These are phyloP conservation scores for Nitzschia inconspicua DNA, from an alignment of 108 stramenopile species.

Conservation along the genomic window DNA sequence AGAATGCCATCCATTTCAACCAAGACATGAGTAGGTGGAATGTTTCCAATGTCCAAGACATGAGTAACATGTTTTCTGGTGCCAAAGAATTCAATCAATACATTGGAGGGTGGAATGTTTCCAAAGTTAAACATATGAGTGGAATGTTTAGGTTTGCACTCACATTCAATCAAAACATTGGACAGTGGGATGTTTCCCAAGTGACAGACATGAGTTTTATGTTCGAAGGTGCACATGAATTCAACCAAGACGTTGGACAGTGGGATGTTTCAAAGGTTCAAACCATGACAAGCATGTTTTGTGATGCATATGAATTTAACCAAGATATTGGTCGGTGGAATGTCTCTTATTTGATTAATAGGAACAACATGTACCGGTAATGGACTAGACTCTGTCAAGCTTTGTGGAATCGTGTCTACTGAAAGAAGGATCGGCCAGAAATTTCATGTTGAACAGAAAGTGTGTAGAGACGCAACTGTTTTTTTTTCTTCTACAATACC, in stretches of 20 bases:
- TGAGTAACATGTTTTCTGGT: too few relatives aligned
- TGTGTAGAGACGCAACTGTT: too few relatives aligned
- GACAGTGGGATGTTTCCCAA: conserved; percentile 18
- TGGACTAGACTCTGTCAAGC: too few relatives aligned
- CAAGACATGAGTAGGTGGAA: conserved; percentile 21
- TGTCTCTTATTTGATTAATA: too few relatives aligned
- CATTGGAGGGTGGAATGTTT: conserved; percentile 11
- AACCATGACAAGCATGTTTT: not conserved
- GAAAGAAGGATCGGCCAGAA: too few relatives aligned
- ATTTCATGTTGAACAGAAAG: too few relatives aligned
- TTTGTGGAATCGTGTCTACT: too few relatives aligned
- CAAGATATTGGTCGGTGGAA: conserved; percentile 30
- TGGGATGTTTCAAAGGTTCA: conserved; percentile 1
- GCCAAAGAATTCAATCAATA: too few relatives aligned
- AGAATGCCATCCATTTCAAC: conserved; percentile 19
- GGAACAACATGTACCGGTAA: too few relatives aligned
- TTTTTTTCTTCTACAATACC: too few relatives aligned
- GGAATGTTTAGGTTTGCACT: conserved; percentile 16
- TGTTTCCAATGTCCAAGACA: conserved; percentile 8
- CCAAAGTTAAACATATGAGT: conserved; percentile 14
- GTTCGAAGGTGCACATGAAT: conserved; percentile 20
- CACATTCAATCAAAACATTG: conserved; percentile 18
- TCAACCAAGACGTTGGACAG: not conserved
- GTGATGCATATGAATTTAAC: conserved; percentile 14
- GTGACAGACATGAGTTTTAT: conserved; percentile 31